phyloP scores from a whole-genome alignment of 2,329 filamentous ascomycete species.

The Talaromyces sp. region DNA sequence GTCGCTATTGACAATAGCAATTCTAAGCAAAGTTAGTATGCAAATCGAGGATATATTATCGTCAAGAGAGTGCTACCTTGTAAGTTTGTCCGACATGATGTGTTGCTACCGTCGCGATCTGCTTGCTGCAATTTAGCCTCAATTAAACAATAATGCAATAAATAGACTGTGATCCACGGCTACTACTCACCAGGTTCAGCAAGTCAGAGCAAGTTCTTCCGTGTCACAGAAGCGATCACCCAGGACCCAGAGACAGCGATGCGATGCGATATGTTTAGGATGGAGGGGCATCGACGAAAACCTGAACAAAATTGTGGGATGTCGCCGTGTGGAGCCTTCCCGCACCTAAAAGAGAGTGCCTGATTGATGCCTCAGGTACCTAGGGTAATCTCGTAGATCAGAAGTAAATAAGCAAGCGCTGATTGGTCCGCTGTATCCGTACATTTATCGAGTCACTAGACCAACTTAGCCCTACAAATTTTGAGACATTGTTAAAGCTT shows the following conservation, averaged over 20 bases:
- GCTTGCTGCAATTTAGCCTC: background rate
- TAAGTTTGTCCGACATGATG: conserved; percentile 89
- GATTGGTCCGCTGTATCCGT: conserved; percentile 8
- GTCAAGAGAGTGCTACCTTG: conserved; percentile 63
- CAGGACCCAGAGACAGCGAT: conserved; percentile 1
- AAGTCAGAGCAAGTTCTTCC: background rate
- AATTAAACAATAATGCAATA: background rate
- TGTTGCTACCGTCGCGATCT: conserved; percentile 9
- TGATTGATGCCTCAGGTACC: conserved; percentile 13
- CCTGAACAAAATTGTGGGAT: conserved; percentile 19
- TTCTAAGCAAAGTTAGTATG: conserved; percentile 55
- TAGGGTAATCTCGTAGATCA: background rate
- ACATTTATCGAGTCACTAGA: background rate
- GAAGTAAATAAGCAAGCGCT: conserved; percentile 2
- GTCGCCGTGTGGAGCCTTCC: conserved; percentile 16
- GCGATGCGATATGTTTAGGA: background rate
- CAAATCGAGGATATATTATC: background rate
- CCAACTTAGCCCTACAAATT: too few relatives aligned
- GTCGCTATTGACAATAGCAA: conserved; percentile 98
- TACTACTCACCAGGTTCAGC: background rate
- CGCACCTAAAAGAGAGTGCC: background rate
- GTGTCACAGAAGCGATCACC: background rate
- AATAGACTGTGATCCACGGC: background rate
- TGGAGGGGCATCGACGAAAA: conserved; percentile 17
- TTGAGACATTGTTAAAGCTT: too few relatives aligned